Evolutionary conservation across 1,284 basidiomycete genomes (phyloP), one percentile per base, ranked within the genome.

Genomic region (Tremellales sp.): DNA sequence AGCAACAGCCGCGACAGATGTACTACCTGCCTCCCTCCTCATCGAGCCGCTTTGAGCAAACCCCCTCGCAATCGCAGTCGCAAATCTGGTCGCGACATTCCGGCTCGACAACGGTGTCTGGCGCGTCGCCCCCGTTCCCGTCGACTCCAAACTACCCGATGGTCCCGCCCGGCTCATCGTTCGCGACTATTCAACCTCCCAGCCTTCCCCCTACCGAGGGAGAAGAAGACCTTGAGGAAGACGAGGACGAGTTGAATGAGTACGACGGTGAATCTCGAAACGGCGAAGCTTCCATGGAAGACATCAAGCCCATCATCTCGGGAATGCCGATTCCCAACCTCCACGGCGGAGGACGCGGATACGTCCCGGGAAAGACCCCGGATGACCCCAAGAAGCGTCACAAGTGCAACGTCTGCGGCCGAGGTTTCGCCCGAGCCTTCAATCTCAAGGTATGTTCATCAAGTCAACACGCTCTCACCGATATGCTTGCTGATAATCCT

Each of bases 351-450:
- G 71, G 71, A 37, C 61, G 71, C 29, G 71, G 71, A 4, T 73
- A 73, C 50, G 58, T 72, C 18, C 71, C 71, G 14, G 71, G 71
- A 51, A 63, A 71, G 55, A 73, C 71, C 12, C 71, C 70, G 8
- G 68, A 72, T 41, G 72, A 74, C 50, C 72, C 72, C 19, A 72
- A 71, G 63, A 74, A 74, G 60, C 61, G 63, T 37, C 73, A 74
- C 61, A 71, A 71, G 60, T 74, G 73, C 55, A 43, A 51, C 16
- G 56, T 72, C 51, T 74, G 73, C 46, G 69, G 69, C 39, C 66
- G 73, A 40, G 71, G 64, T 33, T 74, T 74, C 47, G 73, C 72
- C 5, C 56, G 73, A 36, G 70, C 71, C 25, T 74, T 71, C 65
- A 74, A 74, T 54, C 61, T 74, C 46, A 74, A 74, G 57, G 66